Conservation (phyloP, 2,329 filamentous ascomycete genomes). For the Colletotrichum lentis region DNA sequence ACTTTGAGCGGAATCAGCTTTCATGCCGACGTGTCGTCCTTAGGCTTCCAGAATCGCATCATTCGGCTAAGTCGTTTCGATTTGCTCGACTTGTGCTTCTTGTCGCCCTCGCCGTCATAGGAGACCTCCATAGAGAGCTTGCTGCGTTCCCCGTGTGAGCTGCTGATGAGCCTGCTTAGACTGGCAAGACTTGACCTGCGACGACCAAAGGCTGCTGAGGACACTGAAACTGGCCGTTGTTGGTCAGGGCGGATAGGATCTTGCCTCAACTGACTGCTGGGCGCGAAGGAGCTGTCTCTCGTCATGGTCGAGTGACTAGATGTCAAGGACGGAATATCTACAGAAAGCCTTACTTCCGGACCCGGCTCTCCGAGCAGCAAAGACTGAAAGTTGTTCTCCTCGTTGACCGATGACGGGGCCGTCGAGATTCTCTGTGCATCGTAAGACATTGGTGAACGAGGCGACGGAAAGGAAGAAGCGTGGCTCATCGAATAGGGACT, state of each 20-base stretch:
- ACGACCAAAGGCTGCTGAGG: conserved; percentile 69
- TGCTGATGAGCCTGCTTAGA: conserved; percentile 78
- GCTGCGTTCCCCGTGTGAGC: conserved; percentile 76
- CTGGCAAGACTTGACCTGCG: conserved; percentile 80
- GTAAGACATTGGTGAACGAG: conserved; percentile 72
- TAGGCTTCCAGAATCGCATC: conserved; percentile 81
- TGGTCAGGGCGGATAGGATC: conserved; percentile 59
- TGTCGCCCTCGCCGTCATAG: conserved; percentile 63
- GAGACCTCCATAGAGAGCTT: conserved; percentile 76
- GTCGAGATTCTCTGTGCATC: conserved; percentile 78
- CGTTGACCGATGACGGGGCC: conserved; percentile 75
- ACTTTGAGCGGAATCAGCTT: not conserved
- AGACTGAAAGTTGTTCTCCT: conserved; percentile 76
- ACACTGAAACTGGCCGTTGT: conserved; percentile 67
- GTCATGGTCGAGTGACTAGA: conserved; percentile 82
- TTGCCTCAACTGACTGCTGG: conserved; percentile 58
- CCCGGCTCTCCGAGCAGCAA: conserved; percentile 77
- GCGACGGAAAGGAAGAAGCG: conserved; percentile 74
- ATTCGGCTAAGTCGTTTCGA: conserved; percentile 75
- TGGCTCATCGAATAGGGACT: conserved; percentile 72
- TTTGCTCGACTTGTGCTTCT: conserved; percentile 68
- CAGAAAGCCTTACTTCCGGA: conserved; percentile 74
- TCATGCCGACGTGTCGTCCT: conserved; percentile 51
- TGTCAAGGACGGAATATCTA: conserved; percentile 76
- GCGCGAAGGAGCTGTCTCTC: conserved; percentile 65